phyloP scores from a whole-genome alignment of 2,329 filamentous ascomycete species.

The Sporothrix pseudoabietina region DNA sequence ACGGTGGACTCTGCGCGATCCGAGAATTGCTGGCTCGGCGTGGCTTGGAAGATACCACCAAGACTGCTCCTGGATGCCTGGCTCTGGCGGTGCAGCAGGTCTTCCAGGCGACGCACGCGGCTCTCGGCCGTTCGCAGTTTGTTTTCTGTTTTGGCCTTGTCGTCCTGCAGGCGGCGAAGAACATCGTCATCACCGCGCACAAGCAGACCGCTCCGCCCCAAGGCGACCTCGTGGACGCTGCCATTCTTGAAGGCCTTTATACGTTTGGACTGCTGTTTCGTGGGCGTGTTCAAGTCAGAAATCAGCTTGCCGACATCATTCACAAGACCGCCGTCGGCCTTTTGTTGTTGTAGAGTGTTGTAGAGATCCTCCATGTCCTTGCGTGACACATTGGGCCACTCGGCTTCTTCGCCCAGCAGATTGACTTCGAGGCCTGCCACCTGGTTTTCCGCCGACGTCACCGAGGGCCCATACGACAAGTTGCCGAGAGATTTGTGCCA shows the following conservation, averaged over 20 bases:
- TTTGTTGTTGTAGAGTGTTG: conserved; percentile 63
- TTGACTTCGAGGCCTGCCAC: conserved; percentile 83
- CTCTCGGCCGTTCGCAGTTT: conserved; percentile 83
- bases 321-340: conserved; percentile 66
- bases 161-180: conserved; percentile 73
- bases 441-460: conserved; percentile 61
- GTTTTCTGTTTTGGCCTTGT: conserved; percentile 74
- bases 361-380: conserved; percentile 77
- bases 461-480: conserved; percentile 64
- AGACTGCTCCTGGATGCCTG: conserved; percentile 58
- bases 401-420: conserved; percentile 73
- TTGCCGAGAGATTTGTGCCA: conserved; percentile 87
- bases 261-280: conserved; percentile 81
- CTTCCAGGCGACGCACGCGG: conserved; percentile 86
- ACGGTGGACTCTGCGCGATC: conserved; percentile 54
- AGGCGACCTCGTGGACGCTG: conserved; percentile 85
- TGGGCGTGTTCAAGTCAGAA: conserved; percentile 77
- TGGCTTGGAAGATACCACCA: conserved; percentile 57
- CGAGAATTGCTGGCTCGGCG: conserved; percentile 48
- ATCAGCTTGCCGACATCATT: conserved; percentile 75
- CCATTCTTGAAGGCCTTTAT: conserved; percentile 96
- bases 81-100: conserved; percentile 82
- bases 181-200: conserved; percentile 87
- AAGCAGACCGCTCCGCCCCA: conserved; percentile 83
- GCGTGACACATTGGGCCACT: conserved; percentile 77